Evolutionary conservation across 129 eudicot genomes (phyloP), one percentile per base, ranked within the genome.

Genomic region (Erigeron canadensis): DNA sequence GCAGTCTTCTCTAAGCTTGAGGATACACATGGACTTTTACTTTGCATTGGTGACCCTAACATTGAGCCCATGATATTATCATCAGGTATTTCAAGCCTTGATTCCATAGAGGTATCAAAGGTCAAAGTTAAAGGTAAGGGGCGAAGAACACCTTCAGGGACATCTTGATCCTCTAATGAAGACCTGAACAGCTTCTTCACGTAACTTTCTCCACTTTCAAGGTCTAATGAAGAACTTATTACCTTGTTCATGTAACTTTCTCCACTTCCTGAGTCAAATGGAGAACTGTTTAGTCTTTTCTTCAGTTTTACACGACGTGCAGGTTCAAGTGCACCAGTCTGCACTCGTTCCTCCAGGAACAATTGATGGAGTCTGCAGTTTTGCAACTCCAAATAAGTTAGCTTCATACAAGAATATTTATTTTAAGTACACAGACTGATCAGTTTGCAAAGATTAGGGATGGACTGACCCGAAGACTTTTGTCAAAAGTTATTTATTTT

Each of bases 271-370:
- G 77, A 75, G 75, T 68, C 82, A 45, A 88, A 81, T 39, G 88
- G 84, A 75, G 78, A 87, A 74, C 84, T 89, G 68, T 81, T 84
- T 55, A 84, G 82, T 83, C 87, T 84, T 84, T 84, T 86, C 83
- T 88, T 94, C 78, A 87, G 80, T 78, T 86, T 94, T 58, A 87
- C 97, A 50, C 85, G 89, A 65, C 79, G 87, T 68, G 85, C 86
- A 77, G 93, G 83, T 57, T 79, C 89, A 79, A 60, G 81, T 67
- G 69, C 70, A 48, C 85, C 86, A 77, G 65, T 86, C 70, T 87
- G 86, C 81, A 87, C 78, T 44, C 89, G 90, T 81, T 94, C 99
- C 83, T 89, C 97, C 87, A 90, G 75, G 59, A 94, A 82, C 67
- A 94, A 73, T 51, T 90, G 97, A 84, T 94, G 99, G 45, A 94